Evolutionary conservation across 169 alveolate species (phyloP), one percentile per base, ranked within the genome.

Genomic region (Theileria luwenshuni): DNA sequence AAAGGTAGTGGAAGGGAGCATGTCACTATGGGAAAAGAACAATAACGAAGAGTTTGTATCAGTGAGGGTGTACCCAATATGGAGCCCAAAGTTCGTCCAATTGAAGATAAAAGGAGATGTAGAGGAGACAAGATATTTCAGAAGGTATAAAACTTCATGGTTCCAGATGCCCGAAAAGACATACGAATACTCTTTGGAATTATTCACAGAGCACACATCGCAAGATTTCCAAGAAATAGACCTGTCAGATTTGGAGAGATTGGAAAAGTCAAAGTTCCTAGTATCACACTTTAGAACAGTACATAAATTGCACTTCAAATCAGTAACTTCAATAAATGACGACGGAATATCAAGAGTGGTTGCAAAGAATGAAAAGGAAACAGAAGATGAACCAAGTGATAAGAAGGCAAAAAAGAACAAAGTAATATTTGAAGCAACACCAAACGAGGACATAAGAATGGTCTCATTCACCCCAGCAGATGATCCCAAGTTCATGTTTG

Each of bases 391-490:
- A 21, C 45, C 3, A 2, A 13, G 33, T 5, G 65, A 56, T 3
- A 2, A 17, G 19, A 13, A 17, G 30, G 45, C 23, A 15, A 17
- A 38, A 28, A 43, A 56, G 7, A 38, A 27, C 7, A 56, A n/a
- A 6, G 32, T n/a, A 17, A 38, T 56, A 6, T 56, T n/a, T 21
- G 65, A 56, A 56, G 23, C 65, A 8, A 56, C 65, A 0, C 19
- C 32, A 17, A 56, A 56, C 42, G 65, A 56, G 65, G 25, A n/a
- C 38, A 56, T 56, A 21, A 21, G 65, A 25, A 13, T 56, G 65
- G 65, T 21, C 25, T 15, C 38, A 56, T 56, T 56, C 38, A 5
- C 65, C 0, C 65, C 65, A 1, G 32, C 23, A 21, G 23, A 56
- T n/a, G 65, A 56, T 21, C 65, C 65, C 17, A 56, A 56, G 65